Percentiles rank a stretch among this genome's conserved stretches.
Evolutionary conservation across 352 stramenopile genomes (phyloP).

Genomic region (Pythium brachiatum): DNA sequence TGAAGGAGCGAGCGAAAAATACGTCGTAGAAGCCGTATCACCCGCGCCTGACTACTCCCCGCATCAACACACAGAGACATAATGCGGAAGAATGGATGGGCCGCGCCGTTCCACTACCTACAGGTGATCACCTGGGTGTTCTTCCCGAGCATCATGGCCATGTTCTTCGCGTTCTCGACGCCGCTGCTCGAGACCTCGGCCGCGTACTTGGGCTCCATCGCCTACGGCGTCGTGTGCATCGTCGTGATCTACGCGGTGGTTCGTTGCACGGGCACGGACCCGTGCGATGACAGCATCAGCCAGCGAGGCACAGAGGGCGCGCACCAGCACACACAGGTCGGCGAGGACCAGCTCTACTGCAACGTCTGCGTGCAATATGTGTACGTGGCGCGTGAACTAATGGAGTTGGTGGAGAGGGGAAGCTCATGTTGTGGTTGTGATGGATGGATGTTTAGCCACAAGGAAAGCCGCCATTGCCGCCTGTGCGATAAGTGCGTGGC

Average conservation of each 20-base stretch:
- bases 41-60: neutral
- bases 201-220: constrained; percentile 47
- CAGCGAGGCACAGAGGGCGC: constrained; percentile 19
- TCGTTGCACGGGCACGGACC: constrained; percentile 67
- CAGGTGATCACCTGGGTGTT: constrained; percentile 82
- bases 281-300: constrained; percentile 73
- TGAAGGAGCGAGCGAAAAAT: neutral
- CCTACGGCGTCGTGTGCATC: constrained; percentile 48
- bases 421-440: neutral
- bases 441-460: constrained; percentile 43
- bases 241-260: constrained; percentile 54
- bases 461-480: constrained; percentile 91
- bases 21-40: neutral
- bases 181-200: constrained; percentile 51
- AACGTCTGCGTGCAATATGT: constrained; percentile 89
- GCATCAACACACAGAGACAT: neutral
- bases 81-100: constrained; percentile 73
- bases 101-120: constrained; percentile 78
- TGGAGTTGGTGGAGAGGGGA: neutral
- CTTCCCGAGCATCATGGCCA: constrained; percentile 72
- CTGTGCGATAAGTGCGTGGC: constrained; percentile 96
- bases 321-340: constrained; percentile 25
- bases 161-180: constrained; percentile 84
- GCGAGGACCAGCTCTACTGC: constrained; percentile 74
- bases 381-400: constrained; percentile 35